Evolutionary conservation across 1,284 basidiomycete species (phyloP), one percentile per base, ranked within the genome.

Genomic region (Waitea zeae): DNA sequence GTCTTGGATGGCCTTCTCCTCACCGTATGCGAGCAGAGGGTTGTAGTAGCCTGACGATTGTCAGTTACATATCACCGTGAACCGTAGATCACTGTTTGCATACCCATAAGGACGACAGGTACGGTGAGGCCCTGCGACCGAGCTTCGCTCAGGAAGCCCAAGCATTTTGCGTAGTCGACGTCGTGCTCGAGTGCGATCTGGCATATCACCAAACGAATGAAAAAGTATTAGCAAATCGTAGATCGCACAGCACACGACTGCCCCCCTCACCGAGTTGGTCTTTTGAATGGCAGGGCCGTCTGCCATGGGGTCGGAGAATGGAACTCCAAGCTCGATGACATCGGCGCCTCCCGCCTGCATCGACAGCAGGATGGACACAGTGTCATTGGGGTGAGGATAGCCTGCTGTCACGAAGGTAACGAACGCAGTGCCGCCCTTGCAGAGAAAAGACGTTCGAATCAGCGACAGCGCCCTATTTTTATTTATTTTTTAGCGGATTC

Each of bases 1-100:
- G 51, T 95, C 90, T 36, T 75, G 67, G 31, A 97, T 89, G 2
- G 93, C 84, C 51, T 75, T 82, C 44, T 92, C 82, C 57, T 98
- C 95, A 7, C 89, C 90, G 50, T 97, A 93, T 0, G 92, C 86
- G 35, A 98, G 65, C 29, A 97, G 57, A 5, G 95, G 92, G 53
- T 98, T 98, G 59, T 92, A 95, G 59, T 96, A 96, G 32, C 90
- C 90, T 95, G 44, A n/a, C n/a, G n/a, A n/a, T n/a, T n/a, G n/a
- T n/a, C n/a, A n/a, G n/a, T 22, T 31, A 27, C 5, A 26, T 30
- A 27, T 30, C 11, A 39, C n/a, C 11, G 22, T 18, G 20, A 28
- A 7, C 24, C 18, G 20, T 14, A 22, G n/a, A 20, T 24, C 19
- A 6, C 19, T 30, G 28, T 4, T 7, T 33, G 51, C 67, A 38